Evolutionary conservation across 2,329 filamentous ascomycete species (phyloP).

Genomic region (Nemania serpens): DNA sequence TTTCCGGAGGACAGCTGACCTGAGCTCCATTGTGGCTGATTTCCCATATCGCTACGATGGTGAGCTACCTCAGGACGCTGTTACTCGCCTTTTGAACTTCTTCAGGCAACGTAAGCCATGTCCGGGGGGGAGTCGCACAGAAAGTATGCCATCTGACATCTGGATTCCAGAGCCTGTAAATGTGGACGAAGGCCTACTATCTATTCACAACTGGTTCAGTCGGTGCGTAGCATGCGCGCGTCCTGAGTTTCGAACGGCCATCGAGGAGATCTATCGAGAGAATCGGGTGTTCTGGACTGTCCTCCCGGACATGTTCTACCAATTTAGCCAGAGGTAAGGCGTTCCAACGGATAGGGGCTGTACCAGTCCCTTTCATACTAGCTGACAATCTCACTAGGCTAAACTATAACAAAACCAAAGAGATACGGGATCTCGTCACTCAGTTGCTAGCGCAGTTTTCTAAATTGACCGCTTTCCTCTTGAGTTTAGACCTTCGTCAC

Average conservation of each 20-base stretch:
- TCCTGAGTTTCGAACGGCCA: slow-evolving; percentile 41
- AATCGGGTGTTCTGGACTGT: slow-evolving; percentile 57
- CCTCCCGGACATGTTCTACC: slow-evolving; percentile 56
- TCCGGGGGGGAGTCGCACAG: neutral
- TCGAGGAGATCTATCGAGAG: slow-evolving; percentile 50
- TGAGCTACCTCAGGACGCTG: slow-evolving; percentile 37
- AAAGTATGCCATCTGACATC: slow-evolving; percentile 23
- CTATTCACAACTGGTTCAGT: slow-evolving; percentile 56
- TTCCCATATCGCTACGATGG: slow-evolving; percentile 40
- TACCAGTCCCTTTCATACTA: neutral
- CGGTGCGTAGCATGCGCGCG: slow-evolving; percentile 51
- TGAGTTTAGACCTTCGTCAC: slow-evolving; percentile 53
- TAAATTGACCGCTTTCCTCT: slow-evolving; percentile 57
- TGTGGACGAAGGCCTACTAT: slow-evolving; percentile 51
- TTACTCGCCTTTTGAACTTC: slow-evolving; percentile 35
- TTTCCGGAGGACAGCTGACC: slow-evolving; percentile 22
- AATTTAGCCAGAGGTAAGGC: slow-evolving; percentile 50
- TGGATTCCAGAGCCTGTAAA: slow-evolving; percentile 45
- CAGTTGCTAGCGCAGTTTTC: slow-evolving; percentile 48
- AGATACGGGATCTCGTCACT: slow-evolving; percentile 39
- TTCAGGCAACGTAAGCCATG: slow-evolving; percentile 38
- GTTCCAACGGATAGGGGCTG: neutral
- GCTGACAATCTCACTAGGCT: slow-evolving; percentile 28
- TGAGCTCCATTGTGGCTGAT: slow-evolving; percentile 33
- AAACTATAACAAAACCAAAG: slow-evolving; percentile 34